Percentiles rank a stretch among this genome's conserved stretches.
These are phyloP conservation scores for Papilionanthe hybrid DNA, from an alignment of 116 monocot species.

Conservation along the genomic window DNA sequence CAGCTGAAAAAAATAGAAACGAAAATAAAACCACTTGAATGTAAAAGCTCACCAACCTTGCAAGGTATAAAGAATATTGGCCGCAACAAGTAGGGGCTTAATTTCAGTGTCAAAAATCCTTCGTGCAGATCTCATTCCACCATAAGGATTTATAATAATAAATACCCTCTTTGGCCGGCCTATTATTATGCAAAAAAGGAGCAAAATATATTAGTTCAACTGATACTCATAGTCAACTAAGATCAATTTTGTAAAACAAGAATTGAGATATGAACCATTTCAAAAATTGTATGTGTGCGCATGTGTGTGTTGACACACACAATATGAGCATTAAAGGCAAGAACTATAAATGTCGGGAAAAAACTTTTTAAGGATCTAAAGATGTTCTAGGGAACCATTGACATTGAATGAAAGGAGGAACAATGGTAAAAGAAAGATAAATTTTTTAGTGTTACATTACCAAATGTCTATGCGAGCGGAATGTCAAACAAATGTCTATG, in stretches of 20 bases:
- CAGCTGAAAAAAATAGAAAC: not conserved
- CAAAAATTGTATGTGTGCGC: no score
- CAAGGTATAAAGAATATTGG: constrained; percentile 49
- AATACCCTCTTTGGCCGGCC: constrained; percentile 70
- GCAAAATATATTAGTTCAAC: not conserved
- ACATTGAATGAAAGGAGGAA: not conserved
- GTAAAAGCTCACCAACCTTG: constrained; percentile 51
- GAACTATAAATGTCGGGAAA: not conserved
- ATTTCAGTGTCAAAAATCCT: constrained; percentile 61
- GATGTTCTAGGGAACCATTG: not conserved
- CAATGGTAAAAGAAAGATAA: not conserved
- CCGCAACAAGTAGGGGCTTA: constrained; percentile 68
- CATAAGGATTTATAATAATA: constrained; percentile 79
- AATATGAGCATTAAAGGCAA: not conserved
- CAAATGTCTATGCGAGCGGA: no score
- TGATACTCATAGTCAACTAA: not conserved
- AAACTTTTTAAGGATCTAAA: not conserved
- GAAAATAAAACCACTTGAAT: not conserved
- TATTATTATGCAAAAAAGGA: constrained; percentile 10
- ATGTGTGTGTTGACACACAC: no score
- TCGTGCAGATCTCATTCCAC: constrained; percentile 58
- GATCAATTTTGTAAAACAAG: not conserved
- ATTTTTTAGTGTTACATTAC: no score
- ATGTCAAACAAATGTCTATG: no score
- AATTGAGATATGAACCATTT: not conserved